Base-by-base conservation (phyloP, 1,284 basidiomycete genomes). In the Neolentinus lepideus region DNA sequence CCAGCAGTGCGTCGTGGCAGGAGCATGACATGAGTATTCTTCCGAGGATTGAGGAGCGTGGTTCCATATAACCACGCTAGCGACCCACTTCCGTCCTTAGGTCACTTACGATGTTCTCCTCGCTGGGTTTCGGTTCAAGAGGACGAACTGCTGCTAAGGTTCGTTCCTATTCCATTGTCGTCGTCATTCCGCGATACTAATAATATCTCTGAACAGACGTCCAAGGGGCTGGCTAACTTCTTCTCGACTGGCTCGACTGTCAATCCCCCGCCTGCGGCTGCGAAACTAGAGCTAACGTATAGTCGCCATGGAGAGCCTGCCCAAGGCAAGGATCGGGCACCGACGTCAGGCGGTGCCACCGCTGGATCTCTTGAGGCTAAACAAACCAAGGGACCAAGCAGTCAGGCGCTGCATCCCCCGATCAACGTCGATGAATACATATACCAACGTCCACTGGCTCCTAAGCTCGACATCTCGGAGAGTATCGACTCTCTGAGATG, bases 1-100 rank as follows among this genome's bases (percentile, higher is more conserved):
- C 24, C 47, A 50, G n/a, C 19, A n/a, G 25, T 50, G 24, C 47
- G 11, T 50, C 47, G 27, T 50, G 47, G 21, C 35, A 43, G 38
- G 38, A 4, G 51, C 51, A 24, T 52, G 51, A 52, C 51, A 52
- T 52, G 27, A 16, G 38, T 21, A 43, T 43, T 43, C 38, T n/a
- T 43, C 38, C 38, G 38, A 43, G 38, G 38, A 8, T 43, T 21
- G 38, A 43, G 38, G 38, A 21, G 38, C 19, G 38, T 43, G 19
- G 38, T 43, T 43, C 38, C 38, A n/a, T 43, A 43, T 43, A 43
- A 43, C 38, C 16, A 4, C 12, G 16, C 38, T 52, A 52, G 25
- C n/a, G n/a, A 6, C 24, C 22, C 47, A 25, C 24, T 50, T 26
- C 47, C 4, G 22, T 21, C 24, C n/a, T 29, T 25, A 16, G 19